Conservation (phyloP, 129 eudicot genomes). For the Smallanthus sonchifolius region DNA sequence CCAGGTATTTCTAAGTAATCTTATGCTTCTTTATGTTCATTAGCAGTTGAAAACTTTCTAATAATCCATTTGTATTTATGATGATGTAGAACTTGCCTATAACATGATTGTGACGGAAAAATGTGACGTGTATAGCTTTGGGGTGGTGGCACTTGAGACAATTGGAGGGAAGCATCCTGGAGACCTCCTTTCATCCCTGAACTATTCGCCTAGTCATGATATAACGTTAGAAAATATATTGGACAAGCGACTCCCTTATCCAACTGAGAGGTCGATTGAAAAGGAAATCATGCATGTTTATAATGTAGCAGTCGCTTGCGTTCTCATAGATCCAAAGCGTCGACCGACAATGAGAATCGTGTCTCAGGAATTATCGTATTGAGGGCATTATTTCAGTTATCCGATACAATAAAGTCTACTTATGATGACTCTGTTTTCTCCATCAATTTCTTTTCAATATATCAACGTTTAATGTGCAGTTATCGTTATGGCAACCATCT, state of each 20-base stretch:
- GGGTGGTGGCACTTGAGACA: conserved; percentile 34
- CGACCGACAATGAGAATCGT: conserved; percentile 23
- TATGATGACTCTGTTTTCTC: too few species aligned
- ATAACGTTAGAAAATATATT: conserved; percentile 6
- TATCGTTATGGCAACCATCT: too few species aligned
- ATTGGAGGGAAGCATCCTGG: conserved; percentile 43
- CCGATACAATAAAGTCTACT: background rate
- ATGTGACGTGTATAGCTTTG: conserved; percentile 40
- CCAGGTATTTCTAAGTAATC: conserved; percentile 12
- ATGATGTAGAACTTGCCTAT: conserved; percentile 29
- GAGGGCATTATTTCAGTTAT: background rate
- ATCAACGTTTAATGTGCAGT: too few species aligned
- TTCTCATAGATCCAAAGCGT: conserved; percentile 1
- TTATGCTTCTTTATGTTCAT: background rate
- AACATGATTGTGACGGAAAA: conserved; percentile 12
- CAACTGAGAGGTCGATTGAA: conserved; percentile 8
- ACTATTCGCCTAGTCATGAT: background rate
- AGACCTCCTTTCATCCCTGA: conserved; percentile 18
- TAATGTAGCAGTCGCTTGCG: conserved; percentile 9
- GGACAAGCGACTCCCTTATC: conserved; percentile 29
- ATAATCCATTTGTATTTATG: background rate
- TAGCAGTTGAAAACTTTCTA: background rate
- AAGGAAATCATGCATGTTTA: conserved; percentile 10
- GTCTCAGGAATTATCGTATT: conserved; percentile 10
- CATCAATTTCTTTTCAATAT: too few species aligned